These are phyloP conservation scores for Lecanosticta acicola DNA, from an alignment of 2,329 filamentous ascomycete species.

Conservation along the genomic window DNA sequence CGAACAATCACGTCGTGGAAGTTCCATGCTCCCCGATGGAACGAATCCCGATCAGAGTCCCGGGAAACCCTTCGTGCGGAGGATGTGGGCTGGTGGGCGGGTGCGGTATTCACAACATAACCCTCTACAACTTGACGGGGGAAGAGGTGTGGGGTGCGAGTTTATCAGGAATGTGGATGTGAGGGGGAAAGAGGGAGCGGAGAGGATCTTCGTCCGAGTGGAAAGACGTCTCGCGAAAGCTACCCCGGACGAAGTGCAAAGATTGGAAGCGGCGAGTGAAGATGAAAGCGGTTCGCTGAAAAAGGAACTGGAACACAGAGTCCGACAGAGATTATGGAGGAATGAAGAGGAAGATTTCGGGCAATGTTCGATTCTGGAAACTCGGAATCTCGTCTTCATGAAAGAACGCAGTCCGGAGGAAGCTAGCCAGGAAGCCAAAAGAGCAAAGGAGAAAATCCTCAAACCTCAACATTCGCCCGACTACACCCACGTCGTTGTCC, in stretches of 20 bases:
- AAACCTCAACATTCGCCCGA: conserved; percentile 47
- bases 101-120: conserved; percentile 49
- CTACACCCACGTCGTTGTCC: conserved; percentile 56
- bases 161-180: conserved; percentile 45
- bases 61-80: conserved; percentile 62
- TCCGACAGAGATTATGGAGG: conserved; percentile 41
- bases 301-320: conserved; percentile 30
- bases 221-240: conserved; percentile 46
- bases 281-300: conserved; percentile 27
- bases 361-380: conserved; percentile 50
- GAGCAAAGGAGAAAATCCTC: conserved; percentile 35
- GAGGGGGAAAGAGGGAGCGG: conserved; percentile 45
- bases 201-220: conserved; percentile 58
- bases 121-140: conserved; percentile 30
- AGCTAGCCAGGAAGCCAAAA: conserved; percentile 28
- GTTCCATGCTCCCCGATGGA: conserved; percentile 68
- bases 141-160: conserved; percentile 43
- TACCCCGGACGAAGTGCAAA: conserved; percentile 26
- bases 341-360: conserved; percentile 39
- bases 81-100: conserved; percentile 84
- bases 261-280: conserved; percentile 35
- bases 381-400: conserved; percentile 60
- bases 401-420: conserved; percentile 42
- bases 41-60: conserved; percentile 77
- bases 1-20: conserved; percentile 60